These are phyloP conservation scores for Aspergillus transmontanensis DNA, from an alignment of 2,329 filamentous ascomycete species.

Conservation along the genomic window DNA sequence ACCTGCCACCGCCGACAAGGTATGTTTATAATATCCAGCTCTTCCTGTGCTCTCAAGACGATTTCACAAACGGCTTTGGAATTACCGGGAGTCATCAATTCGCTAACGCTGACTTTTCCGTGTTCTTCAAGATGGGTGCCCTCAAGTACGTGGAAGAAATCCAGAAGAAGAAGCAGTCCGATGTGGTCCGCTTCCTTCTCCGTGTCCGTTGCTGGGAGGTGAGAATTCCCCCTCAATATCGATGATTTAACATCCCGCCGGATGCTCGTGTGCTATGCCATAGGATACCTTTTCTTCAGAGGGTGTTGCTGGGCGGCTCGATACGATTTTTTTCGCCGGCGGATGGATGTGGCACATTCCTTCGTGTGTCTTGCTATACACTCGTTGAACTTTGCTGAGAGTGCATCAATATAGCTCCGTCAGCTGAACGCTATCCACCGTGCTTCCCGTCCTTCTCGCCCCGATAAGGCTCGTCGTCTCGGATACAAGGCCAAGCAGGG, in stretches of 20 bases:
- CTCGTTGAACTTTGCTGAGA: slow-evolving; percentile 99
- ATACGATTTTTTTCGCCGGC: slow-evolving; percentile 32
- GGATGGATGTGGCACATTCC: slow-evolving; percentile 51
- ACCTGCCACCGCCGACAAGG: slow-evolving; percentile 49
- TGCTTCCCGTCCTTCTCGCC: slow-evolving; percentile 94
- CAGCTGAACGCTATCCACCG: slow-evolving; percentile 99
- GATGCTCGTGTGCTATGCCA: slow-evolving; percentile 39
- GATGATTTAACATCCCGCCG: slow-evolving; percentile 42
- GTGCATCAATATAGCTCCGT: slow-evolving; percentile 99
- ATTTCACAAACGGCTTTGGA: slow-evolving; percentile 1
- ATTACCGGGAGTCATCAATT: background rate
- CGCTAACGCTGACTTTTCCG: slow-evolving; percentile 16
- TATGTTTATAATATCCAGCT: slow-evolving; percentile 29
- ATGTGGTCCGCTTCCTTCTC: slow-evolving; percentile 99
- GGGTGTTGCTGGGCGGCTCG: slow-evolving; percentile 37
- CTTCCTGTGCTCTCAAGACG: background rate
- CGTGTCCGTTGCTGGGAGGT: slow-evolving; percentile 99
- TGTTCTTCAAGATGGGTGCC: slow-evolving; percentile 81
- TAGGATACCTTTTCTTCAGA: slow-evolving; percentile 31
- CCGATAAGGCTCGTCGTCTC: slow-evolving; percentile 99
- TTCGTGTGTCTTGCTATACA: slow-evolving; percentile 77
- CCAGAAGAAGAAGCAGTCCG: slow-evolving; percentile 99
- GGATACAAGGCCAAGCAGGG: slow-evolving; percentile 99
- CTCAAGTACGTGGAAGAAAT: slow-evolving; percentile 99
- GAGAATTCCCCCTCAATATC: slow-evolving; percentile 44